Evolutionary conservation across 176 grass and related monocot genomes (phyloP).

Genomic region (Musa schizocarpa): DNA sequence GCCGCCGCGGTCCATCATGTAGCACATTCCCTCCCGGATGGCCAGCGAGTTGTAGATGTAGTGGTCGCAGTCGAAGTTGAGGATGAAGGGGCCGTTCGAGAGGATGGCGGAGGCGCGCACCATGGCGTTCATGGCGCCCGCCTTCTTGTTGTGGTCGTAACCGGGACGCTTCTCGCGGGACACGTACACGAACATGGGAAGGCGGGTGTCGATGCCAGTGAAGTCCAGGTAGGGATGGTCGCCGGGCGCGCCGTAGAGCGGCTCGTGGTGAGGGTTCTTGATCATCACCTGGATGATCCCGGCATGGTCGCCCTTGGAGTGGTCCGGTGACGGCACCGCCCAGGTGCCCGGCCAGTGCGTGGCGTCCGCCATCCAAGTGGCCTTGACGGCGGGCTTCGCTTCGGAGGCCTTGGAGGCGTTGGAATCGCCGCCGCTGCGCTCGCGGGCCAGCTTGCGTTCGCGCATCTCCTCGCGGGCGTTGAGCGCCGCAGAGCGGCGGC

Average conservation of each 20-base stretch:
- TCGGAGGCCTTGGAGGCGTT: neutral
- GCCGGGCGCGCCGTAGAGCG: constrained; percentile 20
- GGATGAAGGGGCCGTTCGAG: constrained; percentile 84
- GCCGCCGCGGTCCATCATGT: constrained; percentile 85
- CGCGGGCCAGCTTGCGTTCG: constrained; percentile 35
- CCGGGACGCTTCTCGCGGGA: constrained; percentile 82
- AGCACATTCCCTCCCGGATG: constrained; percentile 74
- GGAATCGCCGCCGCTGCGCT: constrained; percentile 2
- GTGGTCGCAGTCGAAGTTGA: constrained; percentile 99
- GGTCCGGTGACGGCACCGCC: constrained; percentile 47
- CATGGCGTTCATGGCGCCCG: constrained; percentile 88
- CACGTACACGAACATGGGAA: constrained; percentile 80
- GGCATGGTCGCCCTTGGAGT: constrained; percentile 77
- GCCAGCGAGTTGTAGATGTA: constrained; percentile 82
- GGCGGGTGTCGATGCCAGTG: constrained; percentile 54
- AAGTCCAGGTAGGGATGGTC: constrained; percentile 62
- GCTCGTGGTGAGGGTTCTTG: constrained; percentile 31
- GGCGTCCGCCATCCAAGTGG: constrained; percentile 79
- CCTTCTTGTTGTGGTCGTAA: constrained; percentile 94
- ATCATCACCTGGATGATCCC: constrained; percentile 66
- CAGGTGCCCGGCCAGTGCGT: constrained; percentile 81
- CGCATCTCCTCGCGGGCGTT: constrained; percentile 28
- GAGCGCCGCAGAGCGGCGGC: constrained; percentile 41
- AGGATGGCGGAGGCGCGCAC: constrained; percentile 79
- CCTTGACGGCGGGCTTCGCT: constrained; percentile 19